These are phyloP conservation scores for Vicia villosa DNA, from an alignment of 306 rosid genomes.

Conservation along the genomic window DNA sequence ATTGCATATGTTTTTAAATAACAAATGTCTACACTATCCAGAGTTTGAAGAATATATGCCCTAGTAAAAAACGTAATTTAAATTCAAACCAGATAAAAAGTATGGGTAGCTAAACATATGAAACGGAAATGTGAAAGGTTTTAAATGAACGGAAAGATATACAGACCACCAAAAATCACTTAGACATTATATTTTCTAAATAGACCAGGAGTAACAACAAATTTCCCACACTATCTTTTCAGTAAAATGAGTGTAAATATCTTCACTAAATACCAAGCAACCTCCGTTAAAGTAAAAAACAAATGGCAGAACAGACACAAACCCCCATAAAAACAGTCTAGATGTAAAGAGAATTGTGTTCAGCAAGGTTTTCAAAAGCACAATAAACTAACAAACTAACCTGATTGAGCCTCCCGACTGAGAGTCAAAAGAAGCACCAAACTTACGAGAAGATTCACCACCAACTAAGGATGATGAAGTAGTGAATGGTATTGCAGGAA, in stretches of 20 bases:
- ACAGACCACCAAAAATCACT: background rate
- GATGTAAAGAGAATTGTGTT: background rate
- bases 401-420: conserved; percentile 56
- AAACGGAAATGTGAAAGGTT: background rate
- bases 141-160: background rate
- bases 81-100: conserved; percentile 12
- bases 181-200: background rate
- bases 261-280: conserved; percentile 4
- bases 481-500: conserved; percentile 39
- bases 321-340: conserved; percentile 10
- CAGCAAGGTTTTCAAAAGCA: background rate
- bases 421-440: conserved; percentile 43
- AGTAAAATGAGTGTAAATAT: conserved; percentile 4
- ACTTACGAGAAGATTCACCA: conserved; percentile 39
- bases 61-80: background rate
- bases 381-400: conserved; percentile 45
- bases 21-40: background rate
- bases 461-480: conserved; percentile 40
- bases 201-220: background rate
- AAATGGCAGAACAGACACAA: conserved; percentile 6
- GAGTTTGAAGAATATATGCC: background rate
- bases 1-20: background rate
- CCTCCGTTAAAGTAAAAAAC: background rate
- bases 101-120: background rate
- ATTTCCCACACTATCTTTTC: background rate